Evolutionary conservation across 176 grass and related monocot genomes (phyloP).

Genomic region (Poa pratensis): DNA sequence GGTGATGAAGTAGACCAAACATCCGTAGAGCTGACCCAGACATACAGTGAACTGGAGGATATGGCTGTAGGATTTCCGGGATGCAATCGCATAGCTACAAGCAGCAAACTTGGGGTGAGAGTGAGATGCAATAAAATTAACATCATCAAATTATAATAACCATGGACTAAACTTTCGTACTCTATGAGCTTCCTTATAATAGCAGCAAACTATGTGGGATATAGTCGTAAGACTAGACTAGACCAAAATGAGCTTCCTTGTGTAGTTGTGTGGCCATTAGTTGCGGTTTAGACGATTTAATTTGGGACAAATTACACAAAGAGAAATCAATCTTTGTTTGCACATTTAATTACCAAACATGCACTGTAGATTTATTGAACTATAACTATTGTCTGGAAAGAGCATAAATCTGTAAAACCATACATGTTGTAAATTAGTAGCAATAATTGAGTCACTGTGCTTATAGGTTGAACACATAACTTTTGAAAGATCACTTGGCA

Average conservation of each 20-base stretch:
- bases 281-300: neutral
- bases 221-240: neutral
- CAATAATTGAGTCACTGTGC: neutral
- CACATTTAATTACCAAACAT: constrained; percentile 22
- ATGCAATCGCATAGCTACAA: constrained; percentile 71
- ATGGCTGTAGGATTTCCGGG: constrained; percentile 67
- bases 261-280: neutral
- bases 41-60: constrained; percentile 73
- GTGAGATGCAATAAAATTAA: neutral
- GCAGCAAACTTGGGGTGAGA: constrained; percentile 28
- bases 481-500: neutral
- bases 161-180: neutral
- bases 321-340: neutral
- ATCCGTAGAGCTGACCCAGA: constrained; percentile 81
- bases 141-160: neutral
- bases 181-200: too few relatives aligned
- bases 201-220: too few relatives aligned
- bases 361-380: neutral
- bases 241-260: neutral
- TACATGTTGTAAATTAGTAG: neutral
- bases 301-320: neutral
- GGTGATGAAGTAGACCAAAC: constrained; percentile 75
- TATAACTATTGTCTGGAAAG: neutral
- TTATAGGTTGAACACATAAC: neutral
- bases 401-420: neutral